phyloP scores from a whole-genome alignment of 352 stramenopile species.

The Globisporangium iwayamae region DNA sequence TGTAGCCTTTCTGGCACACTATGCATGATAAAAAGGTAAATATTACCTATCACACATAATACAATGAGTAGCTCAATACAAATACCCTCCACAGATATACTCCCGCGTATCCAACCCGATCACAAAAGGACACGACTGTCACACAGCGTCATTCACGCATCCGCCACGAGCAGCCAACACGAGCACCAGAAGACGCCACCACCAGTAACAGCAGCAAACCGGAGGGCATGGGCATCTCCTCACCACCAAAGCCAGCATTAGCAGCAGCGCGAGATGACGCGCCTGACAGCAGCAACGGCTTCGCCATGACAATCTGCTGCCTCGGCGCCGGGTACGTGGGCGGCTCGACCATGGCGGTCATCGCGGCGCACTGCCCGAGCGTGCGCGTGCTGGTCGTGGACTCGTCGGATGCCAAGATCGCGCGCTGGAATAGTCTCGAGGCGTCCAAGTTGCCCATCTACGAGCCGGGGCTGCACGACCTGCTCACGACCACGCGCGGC shows the following conservation, averaged over 20 bases:
- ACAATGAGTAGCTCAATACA: not conserved
- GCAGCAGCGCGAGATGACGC: conserved; percentile 22
- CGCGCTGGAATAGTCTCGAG: conserved; percentile 95
- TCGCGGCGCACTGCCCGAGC: conserved; percentile 96
- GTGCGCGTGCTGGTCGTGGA: conserved; percentile 98
- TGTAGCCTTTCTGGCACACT: not conserved
- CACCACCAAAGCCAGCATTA: conserved; percentile 8
- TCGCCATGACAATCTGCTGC: conserved; percentile 90
- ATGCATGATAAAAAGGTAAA: no score
- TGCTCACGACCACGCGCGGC: conserved; percentile 89
- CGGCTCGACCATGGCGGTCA: conserved; percentile 99
- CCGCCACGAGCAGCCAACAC: not conserved
- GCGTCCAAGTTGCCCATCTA: conserved; percentile 95
- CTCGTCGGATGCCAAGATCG: conserved; percentile 94
- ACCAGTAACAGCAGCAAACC: not conserved
- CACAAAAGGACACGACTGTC: not conserved
- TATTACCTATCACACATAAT: no score
- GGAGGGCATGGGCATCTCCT: not conserved
- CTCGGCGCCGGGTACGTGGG: conserved; percentile 99
- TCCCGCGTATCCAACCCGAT: not conserved
- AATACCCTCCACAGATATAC: not conserved
- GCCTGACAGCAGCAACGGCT: not conserved
- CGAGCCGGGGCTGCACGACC: conserved; percentile 95
- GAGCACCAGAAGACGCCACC: not conserved
- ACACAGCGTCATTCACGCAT: not conserved